Conservation (phyloP, 2,329 filamentous ascomycete genomes). For the Dothistroma pini region DNA sequence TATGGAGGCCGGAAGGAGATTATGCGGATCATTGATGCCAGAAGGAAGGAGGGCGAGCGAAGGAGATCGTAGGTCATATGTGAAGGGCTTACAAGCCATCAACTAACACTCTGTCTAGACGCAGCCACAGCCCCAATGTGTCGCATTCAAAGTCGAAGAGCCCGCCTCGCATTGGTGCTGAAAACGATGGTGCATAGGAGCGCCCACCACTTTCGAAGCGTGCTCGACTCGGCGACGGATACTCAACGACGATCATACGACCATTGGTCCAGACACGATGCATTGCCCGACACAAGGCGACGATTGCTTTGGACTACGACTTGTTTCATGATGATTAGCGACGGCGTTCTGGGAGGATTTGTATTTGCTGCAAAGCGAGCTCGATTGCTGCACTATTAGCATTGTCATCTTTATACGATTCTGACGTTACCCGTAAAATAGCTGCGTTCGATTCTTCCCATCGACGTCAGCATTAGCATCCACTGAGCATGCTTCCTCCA, state of each 20-base stretch:
- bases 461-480: not conserved
- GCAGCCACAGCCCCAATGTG: slow-evolving; percentile 23
- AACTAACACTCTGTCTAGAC: slow-evolving; percentile 10
- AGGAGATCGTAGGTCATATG: slow-evolving; percentile 66
- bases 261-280: not conserved
- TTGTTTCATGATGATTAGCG: slow-evolving; percentile 4
- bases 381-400: not conserved
- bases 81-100: not conserved
- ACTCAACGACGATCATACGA: not conserved
- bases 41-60: slow-evolving; percentile 82
- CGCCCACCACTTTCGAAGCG: not conserved
- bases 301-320: not conserved
- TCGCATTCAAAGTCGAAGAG: slow-evolving; percentile 19
- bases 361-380: not conserved
- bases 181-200: slow-evolving; percentile 20
- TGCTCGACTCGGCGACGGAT: not conserved
- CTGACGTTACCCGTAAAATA: not conserved
- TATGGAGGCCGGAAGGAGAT: slow-evolving; percentile 82
- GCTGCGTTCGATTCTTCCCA: not conserved
- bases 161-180: slow-evolving; percentile 29
- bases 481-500: too few species aligned
- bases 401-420: not conserved
- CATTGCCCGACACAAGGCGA: not conserved
- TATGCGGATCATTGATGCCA: slow-evolving; percentile 78
- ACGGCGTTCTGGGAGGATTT: slow-evolving; percentile 7